Base-by-base conservation (phyloP, 2,329 filamentous ascomycete species). In the Tolypocladium ovalisporum region DNA sequence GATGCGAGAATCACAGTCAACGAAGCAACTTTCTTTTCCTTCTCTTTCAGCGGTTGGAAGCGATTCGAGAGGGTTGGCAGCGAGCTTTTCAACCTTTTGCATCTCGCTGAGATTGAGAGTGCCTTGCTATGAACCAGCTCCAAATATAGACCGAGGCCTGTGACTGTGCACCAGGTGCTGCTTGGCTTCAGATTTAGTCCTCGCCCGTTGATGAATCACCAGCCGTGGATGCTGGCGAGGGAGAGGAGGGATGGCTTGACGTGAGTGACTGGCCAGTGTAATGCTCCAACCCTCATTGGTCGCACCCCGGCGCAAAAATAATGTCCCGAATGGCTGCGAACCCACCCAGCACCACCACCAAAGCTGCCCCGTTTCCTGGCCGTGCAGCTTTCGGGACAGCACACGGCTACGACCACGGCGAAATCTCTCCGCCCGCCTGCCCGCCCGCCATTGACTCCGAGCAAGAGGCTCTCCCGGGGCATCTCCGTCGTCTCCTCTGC, bases 401-500 rank as follows among this genome's bases (percentile, higher is more conserved):
- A 58, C 57, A 36, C 54, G 52, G 24, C 57, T 27, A 34, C 57
- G 54, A 44, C 22, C 42, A 55, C 52, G 57, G 57, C 60, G 49
- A 57, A 49, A 56, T 58, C 65, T 62, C 64, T 63, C 64, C 58
- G 63, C 62, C 62, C 63, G 62, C 54, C 64, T 58, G 63, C 62
- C 62, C 63, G 62, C 54, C 56, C 68, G 69, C 68, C 69, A 69
- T 70, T 69, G 70, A 62, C 64, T 35, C 63, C 64, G 68, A 67
- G 67, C 65, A 64, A 68, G 69, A 71, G 70, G 69, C 64, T 66
- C 65, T 64, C 55, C 61, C 61, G 65, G 68, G 66, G 68, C 64
- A 66, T 63, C 63, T 62, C 60, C 61, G 61, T 64, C 60, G 63
- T 62, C 61, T 64, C 61, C 57, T 63, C 55, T 56, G 66, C 64